Evolutionary conservation across 352 stramenopile genomes (phyloP), one percentile per base, ranked within the genome.

Genomic region (Phytophthora pistaciae): DNA sequence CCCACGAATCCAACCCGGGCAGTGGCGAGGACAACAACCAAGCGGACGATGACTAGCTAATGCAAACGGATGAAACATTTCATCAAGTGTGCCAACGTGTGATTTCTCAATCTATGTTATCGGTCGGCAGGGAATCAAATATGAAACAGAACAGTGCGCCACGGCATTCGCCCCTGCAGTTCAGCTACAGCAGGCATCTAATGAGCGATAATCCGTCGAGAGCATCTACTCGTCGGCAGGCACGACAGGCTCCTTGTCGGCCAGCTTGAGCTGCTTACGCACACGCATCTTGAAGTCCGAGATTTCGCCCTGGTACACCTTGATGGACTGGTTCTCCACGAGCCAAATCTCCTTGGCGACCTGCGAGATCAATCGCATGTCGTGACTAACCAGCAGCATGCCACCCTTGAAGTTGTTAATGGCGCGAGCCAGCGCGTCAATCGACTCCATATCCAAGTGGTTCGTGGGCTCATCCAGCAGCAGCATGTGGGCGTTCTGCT

Each of bases 331-430:
- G 74, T 99, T 88, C 70, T 99, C 97, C 68, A 98, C 98, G 57
- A 99, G 91, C 90, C 98, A 99, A 81, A 99, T 99, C 81, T 99
- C 96, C 74, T 99, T 96, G 58, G 98, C 98, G 57, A 99, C 98
- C 79, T 99, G 96, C 62, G 92, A 98, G 75, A 99, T 99, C 57
- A 99, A 86, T 57, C 98, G 91, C 96, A 99, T 99, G 91, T 99
- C 98, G 91, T 99, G 98, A 63, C 91, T 98, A 38, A 99, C 98
- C 44, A 99, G 86, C 14, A 99, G 87, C 82, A 99, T 95, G 40
- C 97, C 98, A 70, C 98, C 98, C 66, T 95, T 77, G 80, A 99
- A 99, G 57, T 98, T 89, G 82, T 99, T 99, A 66, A 99, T 98
- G 20, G 97, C 98, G 36, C 98, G 95, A 20, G 98, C 98, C 36